Percentiles rank a stretch among this genome's conserved stretches.
Conservation (phyloP, 345 rosid species). For the Eucalyptus pauciflora region DNA sequence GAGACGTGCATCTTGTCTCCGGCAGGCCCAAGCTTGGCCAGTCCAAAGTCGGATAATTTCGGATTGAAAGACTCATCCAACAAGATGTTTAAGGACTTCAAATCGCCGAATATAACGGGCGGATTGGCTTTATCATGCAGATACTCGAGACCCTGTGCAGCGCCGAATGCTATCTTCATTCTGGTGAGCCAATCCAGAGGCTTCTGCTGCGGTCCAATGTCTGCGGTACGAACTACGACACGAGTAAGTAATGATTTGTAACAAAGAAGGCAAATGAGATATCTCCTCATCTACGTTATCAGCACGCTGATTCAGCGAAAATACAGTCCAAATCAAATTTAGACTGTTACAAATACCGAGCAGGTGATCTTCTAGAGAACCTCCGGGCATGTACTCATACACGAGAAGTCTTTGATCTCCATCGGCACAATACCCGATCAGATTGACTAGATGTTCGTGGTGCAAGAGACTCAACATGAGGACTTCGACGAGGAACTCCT, state of each 20-base stretch:
- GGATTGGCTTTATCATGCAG: slow-evolving; percentile 15
- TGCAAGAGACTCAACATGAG: slow-evolving; percentile 3
- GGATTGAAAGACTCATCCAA: slow-evolving; percentile 1
- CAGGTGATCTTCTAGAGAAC: slow-evolving; percentile 12
- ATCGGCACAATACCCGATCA: slow-evolving; percentile 17
- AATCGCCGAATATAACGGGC: slow-evolving; percentile 6
- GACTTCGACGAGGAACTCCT: slow-evolving; percentile 15
- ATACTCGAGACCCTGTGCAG: slow-evolving; percentile 15
- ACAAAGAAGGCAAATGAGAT: not conserved
- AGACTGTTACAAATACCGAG: not conserved
- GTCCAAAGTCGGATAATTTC: slow-evolving; percentile 10
- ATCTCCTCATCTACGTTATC: not conserved
- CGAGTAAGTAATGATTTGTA: not conserved
- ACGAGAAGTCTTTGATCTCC: slow-evolving; percentile 20
- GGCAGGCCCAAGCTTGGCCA: slow-evolving; percentile 7
- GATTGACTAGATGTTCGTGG: slow-evolving; percentile 13
- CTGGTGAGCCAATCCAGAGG: slow-evolving; percentile 9
- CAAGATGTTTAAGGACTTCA: slow-evolving; percentile 16
- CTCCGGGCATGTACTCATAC: slow-evolving; percentile 8
- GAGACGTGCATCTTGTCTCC: not conserved
- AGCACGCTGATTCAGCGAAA: not conserved
- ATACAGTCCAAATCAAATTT: not conserved
- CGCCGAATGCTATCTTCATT: slow-evolving; percentile 11
- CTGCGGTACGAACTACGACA: not conserved
- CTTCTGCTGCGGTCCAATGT: not conserved